Base-by-base conservation (phyloP, 2,329 filamentous ascomycete species). In the Diaporthe aspalathi region DNA sequence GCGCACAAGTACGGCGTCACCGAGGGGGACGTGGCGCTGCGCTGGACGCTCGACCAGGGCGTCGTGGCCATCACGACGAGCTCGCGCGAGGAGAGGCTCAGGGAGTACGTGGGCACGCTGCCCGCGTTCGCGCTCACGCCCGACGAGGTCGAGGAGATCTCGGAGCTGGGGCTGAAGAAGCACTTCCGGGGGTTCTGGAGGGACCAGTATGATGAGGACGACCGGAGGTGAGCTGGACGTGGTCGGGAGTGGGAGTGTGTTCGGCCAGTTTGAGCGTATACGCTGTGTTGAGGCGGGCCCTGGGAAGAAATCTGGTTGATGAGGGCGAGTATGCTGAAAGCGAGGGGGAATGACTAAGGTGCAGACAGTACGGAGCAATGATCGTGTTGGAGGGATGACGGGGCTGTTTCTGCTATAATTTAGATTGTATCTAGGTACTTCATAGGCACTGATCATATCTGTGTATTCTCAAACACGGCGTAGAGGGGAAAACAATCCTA, bases 11-110 rank as follows among this genome's bases (percentile, higher is more conserved):
- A 90, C 73, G 84, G 82, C 12, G 87, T 89, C 43, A 83, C 82
- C 3, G 81, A 85, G 68, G 86, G 82, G 1, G 86, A 89, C 66
- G 79, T 90, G 67, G 85, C 87, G 17, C 78, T 90, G 72, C 80
- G 88, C 72, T 90, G 88, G 87, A 80, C 81, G 40, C 78, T 90
- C 47, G 88, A 90, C 73, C 86, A 88, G 75, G 87, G 84, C 14
- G 77, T 88, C 54, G 83, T 88, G 24, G 83, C 81, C 1, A 76
- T 90, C 67, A 89, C 88, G 0, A 90, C 88, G 6, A 88, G 65
- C 22, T 57, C 24, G 22, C 45, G 49, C 27, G 65, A 54, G 38
- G 65, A 63, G 29, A 47, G 70, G 45, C 67, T 71, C 38, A 50
- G 29, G 24, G 65, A 63, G 29, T 68, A 68, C 20, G 22, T 71